Evolutionary conservation across 23 red algal species (phyloP).

Genomic region (Gracilaria caudata): DNA sequence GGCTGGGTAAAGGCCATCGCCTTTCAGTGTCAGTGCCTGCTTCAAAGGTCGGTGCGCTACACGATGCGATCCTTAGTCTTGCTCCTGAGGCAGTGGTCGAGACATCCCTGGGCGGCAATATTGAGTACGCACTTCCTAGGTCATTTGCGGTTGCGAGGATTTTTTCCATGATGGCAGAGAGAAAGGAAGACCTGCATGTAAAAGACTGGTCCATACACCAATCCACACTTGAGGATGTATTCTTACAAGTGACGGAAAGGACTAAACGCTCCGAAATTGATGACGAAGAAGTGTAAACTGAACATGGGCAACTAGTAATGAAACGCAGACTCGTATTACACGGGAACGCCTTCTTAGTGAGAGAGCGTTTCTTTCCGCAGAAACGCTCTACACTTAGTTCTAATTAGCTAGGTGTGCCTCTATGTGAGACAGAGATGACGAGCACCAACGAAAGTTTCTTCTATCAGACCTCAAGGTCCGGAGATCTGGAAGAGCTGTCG

Average conservation of each 20-base stretch:
- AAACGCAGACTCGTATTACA: too few species aligned
- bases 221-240: slow-evolving; percentile 90
- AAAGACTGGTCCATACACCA: slow-evolving; percentile 83
- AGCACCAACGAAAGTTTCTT: too few species aligned
- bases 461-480: too few species aligned
- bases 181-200: slow-evolving; percentile 26
- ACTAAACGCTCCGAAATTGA: not conserved
- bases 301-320: too few species aligned
- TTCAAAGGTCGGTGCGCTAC: slow-evolving; percentile 30
- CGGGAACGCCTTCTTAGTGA: too few species aligned
- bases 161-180: slow-evolving; percentile 58
- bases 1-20: slow-evolving; percentile 77
- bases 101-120: slow-evolving; percentile 48
- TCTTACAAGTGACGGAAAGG: slow-evolving; percentile 69
- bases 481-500: too few species aligned
- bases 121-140: slow-evolving; percentile 68
- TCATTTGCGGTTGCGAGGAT: slow-evolving; percentile 63
- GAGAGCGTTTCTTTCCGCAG: too few species aligned
- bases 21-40: slow-evolving; percentile 60
- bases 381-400: too few species aligned
- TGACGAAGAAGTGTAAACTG: not conserved
- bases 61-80: slow-evolving; percentile 43
- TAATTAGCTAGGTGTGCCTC: too few species aligned
- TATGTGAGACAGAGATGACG: too few species aligned
- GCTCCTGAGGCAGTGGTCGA: slow-evolving; percentile 39